These are phyloP conservation scores for Aspergillus sp. DNA, from an alignment of 2,329 filamentous ascomycete species.

Conservation along the genomic window DNA sequence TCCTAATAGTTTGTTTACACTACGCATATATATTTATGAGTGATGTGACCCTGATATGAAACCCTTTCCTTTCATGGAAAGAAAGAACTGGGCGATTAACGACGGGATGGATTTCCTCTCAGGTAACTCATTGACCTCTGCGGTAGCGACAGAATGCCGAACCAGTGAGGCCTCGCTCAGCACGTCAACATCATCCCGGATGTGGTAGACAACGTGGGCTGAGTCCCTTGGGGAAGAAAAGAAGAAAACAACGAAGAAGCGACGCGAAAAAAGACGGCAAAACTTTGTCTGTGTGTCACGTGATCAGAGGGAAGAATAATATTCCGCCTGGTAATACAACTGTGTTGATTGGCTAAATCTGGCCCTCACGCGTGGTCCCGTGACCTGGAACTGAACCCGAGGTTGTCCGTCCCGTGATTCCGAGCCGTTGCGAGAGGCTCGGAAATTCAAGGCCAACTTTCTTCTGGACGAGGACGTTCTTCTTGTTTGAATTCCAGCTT, in stretches of 20 bases:
- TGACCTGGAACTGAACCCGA: constrained; percentile 38
- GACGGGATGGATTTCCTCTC: constrained; percentile 43
- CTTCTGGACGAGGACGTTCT: constrained; percentile 20
- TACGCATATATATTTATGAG: background rate
- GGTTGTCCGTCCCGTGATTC: constrained; percentile 40
- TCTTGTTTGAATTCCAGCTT: constrained; percentile 11
- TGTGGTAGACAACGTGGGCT: constrained; percentile 39
- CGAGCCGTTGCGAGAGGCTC: constrained; percentile 32
- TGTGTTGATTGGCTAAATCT: constrained; percentile 33
- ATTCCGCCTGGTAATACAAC: constrained; percentile 37
- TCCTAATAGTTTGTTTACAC: background rate
- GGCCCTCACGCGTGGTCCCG: constrained; percentile 25
- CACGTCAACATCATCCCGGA: constrained; percentile 41
- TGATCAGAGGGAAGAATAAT: constrained; percentile 31
- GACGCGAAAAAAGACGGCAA: constrained; percentile 19
- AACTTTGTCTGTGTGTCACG: constrained; percentile 13
- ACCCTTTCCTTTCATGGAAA: constrained; percentile 47
- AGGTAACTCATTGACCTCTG: constrained; percentile 39
- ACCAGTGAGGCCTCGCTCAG: constrained; percentile 38
- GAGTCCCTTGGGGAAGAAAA: constrained; percentile 37
- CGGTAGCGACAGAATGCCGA: constrained; percentile 48
- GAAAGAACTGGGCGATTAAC: constrained; percentile 52
- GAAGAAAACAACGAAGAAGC: constrained; percentile 13
- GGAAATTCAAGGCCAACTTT: constrained; percentile 21
- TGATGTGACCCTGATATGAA: constrained; percentile 52